Percentiles rank a stretch among this genome's conserved stretches.
Conservation (phyloP, 2,329 filamentous ascomycete genomes). For the Neurospora crassa region DNA sequence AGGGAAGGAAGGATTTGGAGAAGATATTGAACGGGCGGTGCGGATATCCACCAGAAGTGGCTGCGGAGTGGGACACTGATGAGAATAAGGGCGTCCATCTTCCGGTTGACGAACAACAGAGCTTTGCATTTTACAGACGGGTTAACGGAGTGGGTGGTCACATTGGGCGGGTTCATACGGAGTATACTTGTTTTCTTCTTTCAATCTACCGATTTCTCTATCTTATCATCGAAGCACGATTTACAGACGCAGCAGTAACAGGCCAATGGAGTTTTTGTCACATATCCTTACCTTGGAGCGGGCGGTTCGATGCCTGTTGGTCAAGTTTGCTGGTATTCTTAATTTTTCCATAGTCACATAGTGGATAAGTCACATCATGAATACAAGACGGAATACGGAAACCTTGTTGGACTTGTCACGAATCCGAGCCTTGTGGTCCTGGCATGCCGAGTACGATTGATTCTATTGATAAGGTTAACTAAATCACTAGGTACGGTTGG, state of each 20-base stretch:
- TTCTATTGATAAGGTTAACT: not conserved
- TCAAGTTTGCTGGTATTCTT: not conserved
- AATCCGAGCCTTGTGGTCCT: not conserved
- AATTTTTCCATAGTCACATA: not conserved
- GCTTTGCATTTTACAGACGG: conserved; percentile 12
- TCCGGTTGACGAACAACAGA: not conserved
- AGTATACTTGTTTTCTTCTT: conserved; percentile 12
- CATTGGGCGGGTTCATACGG: conserved; percentile 11
- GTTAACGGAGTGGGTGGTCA: conserved; percentile 14
- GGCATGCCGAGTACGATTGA: not conserved
- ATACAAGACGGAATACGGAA: not conserved
- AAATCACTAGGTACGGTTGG: not conserved
- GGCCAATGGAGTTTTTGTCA: not conserved
- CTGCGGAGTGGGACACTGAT: not conserved
- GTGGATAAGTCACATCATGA: not conserved
- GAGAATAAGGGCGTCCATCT: not conserved
- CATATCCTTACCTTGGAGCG: not conserved
- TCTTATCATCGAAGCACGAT: not conserved
- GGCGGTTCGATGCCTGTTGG: not conserved
- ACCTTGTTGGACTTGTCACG: not conserved
- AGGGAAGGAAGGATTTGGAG: not conserved
- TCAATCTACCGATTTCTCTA: conserved; percentile 1
- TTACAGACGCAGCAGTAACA: not conserved
- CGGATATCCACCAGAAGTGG: not conserved
- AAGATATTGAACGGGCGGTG: not conserved